Conservation (phyloP, 2,329 filamentous ascomycete species). For the Nectriaceae sp. region DNA sequence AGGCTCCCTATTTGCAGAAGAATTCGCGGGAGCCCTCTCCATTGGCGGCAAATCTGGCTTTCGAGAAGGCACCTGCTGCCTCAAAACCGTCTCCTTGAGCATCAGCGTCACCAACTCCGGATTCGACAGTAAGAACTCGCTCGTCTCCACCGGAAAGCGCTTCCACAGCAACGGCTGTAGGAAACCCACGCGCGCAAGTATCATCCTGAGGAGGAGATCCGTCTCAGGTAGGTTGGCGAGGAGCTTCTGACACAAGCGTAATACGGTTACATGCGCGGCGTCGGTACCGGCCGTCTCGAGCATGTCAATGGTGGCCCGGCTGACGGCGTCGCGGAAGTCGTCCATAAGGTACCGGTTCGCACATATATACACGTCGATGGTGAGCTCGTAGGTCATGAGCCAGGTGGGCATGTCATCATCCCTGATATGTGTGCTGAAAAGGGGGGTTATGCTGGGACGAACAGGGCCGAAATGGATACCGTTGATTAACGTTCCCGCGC, state of each 20-base stretch:
- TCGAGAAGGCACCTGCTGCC: constrained; percentile 39
- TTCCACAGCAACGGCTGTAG: constrained; percentile 48
- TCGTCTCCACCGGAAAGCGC: constrained; percentile 40
- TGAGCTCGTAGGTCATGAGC: constrained; percentile 48
- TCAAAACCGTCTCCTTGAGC: constrained; percentile 46
- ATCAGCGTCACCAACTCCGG: constrained; percentile 49
- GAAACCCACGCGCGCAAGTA: constrained; percentile 51
- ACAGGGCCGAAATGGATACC: too few relatives aligned
- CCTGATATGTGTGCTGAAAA: too few relatives aligned
- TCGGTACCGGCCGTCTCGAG: constrained; percentile 45
- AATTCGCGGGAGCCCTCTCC: too few relatives aligned
- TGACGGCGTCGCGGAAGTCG: constrained; percentile 45
- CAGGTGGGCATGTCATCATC: constrained; percentile 49
- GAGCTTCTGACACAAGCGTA: constrained; percentile 45
- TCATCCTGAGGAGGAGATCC: constrained; percentile 48
- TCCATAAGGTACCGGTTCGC: constrained; percentile 50
- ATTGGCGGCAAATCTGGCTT: constrained; percentile 45
- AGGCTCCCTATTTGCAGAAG: too few relatives aligned
- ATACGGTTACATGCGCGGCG: constrained; percentile 44
- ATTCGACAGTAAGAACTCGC: constrained; percentile 44
- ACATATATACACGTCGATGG: constrained; percentile 51
- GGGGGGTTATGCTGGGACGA: too few relatives aligned
- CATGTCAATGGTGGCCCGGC: constrained; percentile 47
- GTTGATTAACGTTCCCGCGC: constrained; percentile 3
- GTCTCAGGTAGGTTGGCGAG: constrained; percentile 44